Conservation (phyloP, 2,329 filamentous ascomycete species). For the Alternaria atra region DNA sequence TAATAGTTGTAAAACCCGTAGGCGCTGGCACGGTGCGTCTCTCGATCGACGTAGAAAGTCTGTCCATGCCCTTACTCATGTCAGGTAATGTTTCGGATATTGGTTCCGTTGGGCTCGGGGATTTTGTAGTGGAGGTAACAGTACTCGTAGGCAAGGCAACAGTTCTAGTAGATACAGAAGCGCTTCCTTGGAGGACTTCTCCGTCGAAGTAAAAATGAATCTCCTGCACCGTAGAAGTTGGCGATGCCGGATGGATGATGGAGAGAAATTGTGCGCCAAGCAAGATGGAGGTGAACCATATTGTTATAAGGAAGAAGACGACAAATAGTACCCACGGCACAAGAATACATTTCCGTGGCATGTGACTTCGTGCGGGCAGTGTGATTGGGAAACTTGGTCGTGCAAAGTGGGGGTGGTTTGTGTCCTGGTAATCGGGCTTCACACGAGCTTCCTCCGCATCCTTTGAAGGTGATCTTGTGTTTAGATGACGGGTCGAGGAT, state of each 20-base stretch:
- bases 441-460: slow-evolving; percentile 4
- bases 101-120: slow-evolving; percentile 4
- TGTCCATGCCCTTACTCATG: slow-evolving; percentile 7
- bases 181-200: slow-evolving; percentile 8
- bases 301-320: slow-evolving; percentile 32
- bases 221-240: slow-evolving; percentile 15
- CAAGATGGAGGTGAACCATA: slow-evolving; percentile 35
- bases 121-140: neutral
- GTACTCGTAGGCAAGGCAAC: neutral
- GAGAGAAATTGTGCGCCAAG: slow-evolving; percentile 29
- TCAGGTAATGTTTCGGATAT: neutral
- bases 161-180: neutral
- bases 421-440: slow-evolving; percentile 18
- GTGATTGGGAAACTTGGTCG: slow-evolving; percentile 2
- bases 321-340: slow-evolving; percentile 37
- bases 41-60: neutral
- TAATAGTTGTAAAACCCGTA: slow-evolving; percentile 15
- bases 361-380: slow-evolving; percentile 8
- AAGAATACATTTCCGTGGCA: slow-evolving; percentile 20
- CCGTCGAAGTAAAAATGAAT: slow-evolving; percentile 31
- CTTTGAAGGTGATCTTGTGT: neutral
- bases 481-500: neutral
- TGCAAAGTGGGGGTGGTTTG: slow-evolving; percentile 20
- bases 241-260: slow-evolving; percentile 18
- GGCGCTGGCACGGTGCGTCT: slow-evolving; percentile 1